Evolutionary conservation across 768 basidiomycete genomes (phyloP), one percentile per base, ranked within the genome.

Genomic region (Panellus pusillus): DNA sequence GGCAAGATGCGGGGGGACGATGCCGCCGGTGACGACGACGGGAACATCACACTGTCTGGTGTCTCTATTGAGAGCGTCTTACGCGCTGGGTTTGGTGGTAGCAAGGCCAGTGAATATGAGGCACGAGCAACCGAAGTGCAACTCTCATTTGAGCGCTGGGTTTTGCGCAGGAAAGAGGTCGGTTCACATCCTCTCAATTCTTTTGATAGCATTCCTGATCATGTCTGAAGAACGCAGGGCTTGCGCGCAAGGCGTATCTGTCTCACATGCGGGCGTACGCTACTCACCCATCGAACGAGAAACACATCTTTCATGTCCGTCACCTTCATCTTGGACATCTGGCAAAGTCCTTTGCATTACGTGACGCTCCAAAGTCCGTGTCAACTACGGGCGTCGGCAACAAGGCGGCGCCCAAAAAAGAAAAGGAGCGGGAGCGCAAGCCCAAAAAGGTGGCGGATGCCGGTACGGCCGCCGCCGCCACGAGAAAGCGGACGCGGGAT

Each of bases 251-350:
- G 62, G 97, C 94, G 0, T 99, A 88, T 73, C 76, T 84, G 32
- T 97, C 96, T 0, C 93, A 96, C 68, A 85, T 98, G 75, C 83
- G 96, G 49, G 97, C 97, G 0, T 99, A 98, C 69, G 89, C 97
- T 28, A 99, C 97, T 0, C 97, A 99, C 72, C 95, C 97, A 0
- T 81, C 89, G 14, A 85, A 87, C 55, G 97, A 98, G 70, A 99
- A 98, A 65, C 86, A 93, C 60, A 91, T 98, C 47, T 99, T 99
- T 76, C 95, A 98, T 70, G 86, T 98, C 54, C 89, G 89, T 14
- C 84, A 96, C 66, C 79, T 98, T 9, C 97, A 99, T 66, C 80
- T 97, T 40, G 97, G 97, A 1, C 97, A 99, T 74, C 72, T 93
- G 42, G 93, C 94, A 14, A 95, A 96, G 70, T 83, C 93, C 1